Percentiles rank a stretch among this genome's conserved stretches.
These are phyloP conservation scores for Phytomonas serpens DNA, from an alignment of 208 protist genomes.

Conservation along the genomic window DNA sequence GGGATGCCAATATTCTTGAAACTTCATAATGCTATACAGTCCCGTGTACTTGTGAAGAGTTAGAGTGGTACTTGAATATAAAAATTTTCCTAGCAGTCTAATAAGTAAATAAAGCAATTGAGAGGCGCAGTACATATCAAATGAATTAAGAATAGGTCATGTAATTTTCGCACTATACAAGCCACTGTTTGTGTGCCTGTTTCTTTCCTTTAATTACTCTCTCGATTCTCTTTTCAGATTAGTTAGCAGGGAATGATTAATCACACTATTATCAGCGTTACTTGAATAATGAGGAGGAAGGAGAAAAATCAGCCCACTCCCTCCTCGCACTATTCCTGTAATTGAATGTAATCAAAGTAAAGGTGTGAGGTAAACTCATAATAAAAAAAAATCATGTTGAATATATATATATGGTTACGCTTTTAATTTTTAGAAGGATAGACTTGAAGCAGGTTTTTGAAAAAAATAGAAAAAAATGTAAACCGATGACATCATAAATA, in stretches of 20 bases:
- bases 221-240: neutral
- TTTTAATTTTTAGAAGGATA: constrained; percentile 9
- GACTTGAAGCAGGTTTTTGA: neutral
- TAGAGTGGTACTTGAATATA: neutral
- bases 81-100: neutral
- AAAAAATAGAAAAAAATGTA: constrained; percentile 6
- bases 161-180: neutral
- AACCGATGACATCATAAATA: neutral
- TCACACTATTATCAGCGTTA: neutral
- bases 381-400: neutral
- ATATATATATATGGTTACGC: neutral
- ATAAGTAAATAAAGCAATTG: neutral
- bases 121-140: neutral
- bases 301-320: neutral
- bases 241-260: neutral
- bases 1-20: neutral
- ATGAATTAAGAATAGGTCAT: neutral
- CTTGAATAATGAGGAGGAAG: neutral
- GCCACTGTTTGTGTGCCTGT: neutral
- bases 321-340: neutral
- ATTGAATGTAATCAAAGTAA: neutral
- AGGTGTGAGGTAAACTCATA: neutral
- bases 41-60: neutral
- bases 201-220: neutral
- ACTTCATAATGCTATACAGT: neutral